Evolutionary conservation across 805 yeast species (phyloP).

Genomic region (Kodamaea leandrae): DNA sequence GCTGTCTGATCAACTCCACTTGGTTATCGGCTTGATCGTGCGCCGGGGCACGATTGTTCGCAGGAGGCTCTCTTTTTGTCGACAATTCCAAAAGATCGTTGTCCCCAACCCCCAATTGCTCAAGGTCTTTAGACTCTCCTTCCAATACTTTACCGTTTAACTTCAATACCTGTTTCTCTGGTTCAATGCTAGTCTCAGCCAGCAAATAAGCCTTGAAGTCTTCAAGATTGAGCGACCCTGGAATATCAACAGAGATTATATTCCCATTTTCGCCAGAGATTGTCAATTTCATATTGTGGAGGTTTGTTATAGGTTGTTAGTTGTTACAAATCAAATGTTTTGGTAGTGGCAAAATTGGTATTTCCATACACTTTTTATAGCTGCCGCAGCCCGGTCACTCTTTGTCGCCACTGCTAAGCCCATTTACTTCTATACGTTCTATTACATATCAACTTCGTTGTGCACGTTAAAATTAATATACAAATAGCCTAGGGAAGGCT

Average conservation of each 20-base stretch:
- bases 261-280: conserved; percentile 23
- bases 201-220: conserved; percentile 75
- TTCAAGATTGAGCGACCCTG: conserved; percentile 56
- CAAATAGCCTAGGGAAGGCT: too few species aligned
- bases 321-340: not conserved
- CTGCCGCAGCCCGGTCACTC: too few species aligned
- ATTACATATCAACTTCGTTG: too few species aligned
- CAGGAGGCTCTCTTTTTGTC: conserved; percentile 7
- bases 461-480: too few species aligned
- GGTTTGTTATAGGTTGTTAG: not conserved
- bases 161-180: conserved; percentile 46
- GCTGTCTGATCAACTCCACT: conserved; percentile 51
- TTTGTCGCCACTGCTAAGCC: too few species aligned
- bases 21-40: conserved; percentile 22
- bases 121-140: conserved; percentile 36
- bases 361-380: too few species aligned
- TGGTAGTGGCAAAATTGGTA: conserved; percentile 5
- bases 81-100: conserved; percentile 56
- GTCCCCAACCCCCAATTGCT: conserved; percentile 48
- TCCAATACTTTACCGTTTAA: conserved; percentile 45
- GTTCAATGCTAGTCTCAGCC: conserved; percentile 59
- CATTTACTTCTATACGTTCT: too few species aligned
- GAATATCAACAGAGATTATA: conserved; percentile 54
- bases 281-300: conserved; percentile 16
- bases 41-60: not conserved